A percentile compares a stretch with the other conserved stretches of the same genome.
Conservation (phyloP, 495 filamentous ascomycete species). For the Aspergillus avenaceus region DNA sequence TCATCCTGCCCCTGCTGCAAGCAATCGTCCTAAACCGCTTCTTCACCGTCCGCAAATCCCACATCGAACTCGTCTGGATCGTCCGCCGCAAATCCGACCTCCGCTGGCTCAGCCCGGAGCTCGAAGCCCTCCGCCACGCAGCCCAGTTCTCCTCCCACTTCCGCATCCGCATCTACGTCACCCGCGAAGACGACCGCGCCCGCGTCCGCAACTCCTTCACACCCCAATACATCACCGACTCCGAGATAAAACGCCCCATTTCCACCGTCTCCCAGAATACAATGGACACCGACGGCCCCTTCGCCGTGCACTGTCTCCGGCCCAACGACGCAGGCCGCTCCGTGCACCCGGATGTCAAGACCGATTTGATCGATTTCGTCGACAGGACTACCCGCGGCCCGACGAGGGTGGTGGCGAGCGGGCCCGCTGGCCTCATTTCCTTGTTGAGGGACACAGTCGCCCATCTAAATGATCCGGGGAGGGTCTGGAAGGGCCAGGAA, state of each 20-base stretch:
- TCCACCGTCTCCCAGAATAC: background rate
- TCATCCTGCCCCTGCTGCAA: constrained; percentile 54
- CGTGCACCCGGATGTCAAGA: constrained; percentile 23
- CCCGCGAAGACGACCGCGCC: constrained; percentile 31
- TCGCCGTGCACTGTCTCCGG: constrained; percentile 6
- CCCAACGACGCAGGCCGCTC: background rate
- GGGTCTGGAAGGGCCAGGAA: constrained; percentile 53
- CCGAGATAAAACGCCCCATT: constrained; percentile 5
- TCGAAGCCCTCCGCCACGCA: constrained; percentile 39
- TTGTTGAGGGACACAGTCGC: constrained; percentile 54
- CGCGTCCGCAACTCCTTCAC: background rate
- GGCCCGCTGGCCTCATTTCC: constrained; percentile 55
- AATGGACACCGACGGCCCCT: background rate
- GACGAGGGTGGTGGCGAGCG: constrained; percentile 56
- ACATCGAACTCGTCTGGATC: constrained; percentile 60
- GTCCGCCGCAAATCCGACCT: constrained; percentile 50
- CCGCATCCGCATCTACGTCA: constrained; percentile 53
- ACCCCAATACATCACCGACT: background rate
- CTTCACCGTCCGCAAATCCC: constrained; percentile 21
- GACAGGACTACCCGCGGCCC: constrained; percentile 29
- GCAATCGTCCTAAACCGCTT: constrained; percentile 29
- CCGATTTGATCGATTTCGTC: constrained; percentile 27
- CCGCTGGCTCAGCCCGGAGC: constrained; percentile 53
- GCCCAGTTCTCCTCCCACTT: constrained; percentile 31
- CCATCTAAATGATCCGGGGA: constrained; percentile 38